Base-by-base conservation (phyloP, 306 rosid species). In the Malus sieversii region DNA sequence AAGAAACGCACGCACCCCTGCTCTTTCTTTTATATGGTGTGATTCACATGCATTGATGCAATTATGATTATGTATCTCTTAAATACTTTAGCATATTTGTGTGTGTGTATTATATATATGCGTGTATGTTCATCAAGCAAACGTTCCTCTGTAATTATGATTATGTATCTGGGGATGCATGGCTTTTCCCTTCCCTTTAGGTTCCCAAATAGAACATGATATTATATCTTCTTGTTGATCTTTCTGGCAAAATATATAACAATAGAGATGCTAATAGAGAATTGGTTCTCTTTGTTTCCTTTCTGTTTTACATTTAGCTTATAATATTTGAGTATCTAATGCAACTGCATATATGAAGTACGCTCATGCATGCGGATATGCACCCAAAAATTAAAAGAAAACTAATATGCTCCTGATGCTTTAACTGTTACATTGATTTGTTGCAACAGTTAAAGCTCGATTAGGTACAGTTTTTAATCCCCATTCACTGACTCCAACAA, bases 341-440 rank as follows among this genome's bases (percentile, higher is more conserved):
- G 10, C 5, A 64, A 64, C 68, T 27, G 16, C 38, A 61, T 58
- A 13, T 27, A 6, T 61, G 66, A 27, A 61, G 64, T 11, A 23
- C 30, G 29, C 66, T 14, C 38, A 51, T 51, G 32, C 25, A 10
- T 4, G 30, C 25, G 30, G 15, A 29, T 29, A 64, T 32, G 45
- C 45, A 64, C 68, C 45, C 23, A 66, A 35, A 35, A 66, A 66
- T 18, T 18, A 38, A 33, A 38, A 20, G 48, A 66, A 30, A 66
- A 44, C 3, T 11, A n/a, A 27, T 18, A n/a, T 30, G 10, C 44
- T 83, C 66, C 16, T 67, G 13, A 25, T 40, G 79, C 78, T 84
- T 83, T 61, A 80, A 85, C 92, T 89, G 91, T 91, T 86, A 82
- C 92, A 91, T 91, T 16, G 70, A 61, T 74, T 5, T 74, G 59